Evolutionary conservation across 768 basidiomycete genomes (phyloP), one percentile per base, ranked within the genome.

Genomic region (Rubroboletus pulcherrimus): DNA sequence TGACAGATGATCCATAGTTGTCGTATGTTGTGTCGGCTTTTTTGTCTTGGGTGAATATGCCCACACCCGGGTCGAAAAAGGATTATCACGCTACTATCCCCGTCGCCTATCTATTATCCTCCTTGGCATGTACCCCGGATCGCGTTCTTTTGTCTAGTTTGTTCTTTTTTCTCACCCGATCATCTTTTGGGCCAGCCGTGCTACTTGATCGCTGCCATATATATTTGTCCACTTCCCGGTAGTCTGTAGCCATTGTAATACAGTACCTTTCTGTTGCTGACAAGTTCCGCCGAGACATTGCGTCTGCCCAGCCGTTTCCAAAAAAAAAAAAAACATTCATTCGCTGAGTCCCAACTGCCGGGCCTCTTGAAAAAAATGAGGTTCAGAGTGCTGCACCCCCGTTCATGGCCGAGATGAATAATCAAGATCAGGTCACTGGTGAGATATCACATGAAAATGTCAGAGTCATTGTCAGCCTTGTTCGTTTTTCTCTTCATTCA

Each of bases 1-100:
- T 98, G 95, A 91, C 91, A 24, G 94, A 97, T 73, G 93, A 96
- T 57, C 79, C 87, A 69, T 91, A 75, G 47, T 39, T 49, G 48
- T 31, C 33, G 31, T 47, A 29, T 24, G 24, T 24, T 24, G 24
- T 24, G 37, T 21, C 38, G 31, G 39, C n/a, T n/a, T n/a, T n/a
- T n/a, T n/a, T n/a, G n/a, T n/a, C 39, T 40, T 30, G 5, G 40
- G 10, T 21, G 30, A 39, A 49, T 43, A 54, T 60, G 26, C 46
- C 51, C 57, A 48, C 49, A 42, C 43, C 30, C 46, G 30, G 49
- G 9, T 30, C 31, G 24, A 24, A 24, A 24, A 24, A 49, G 44
- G 43, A 62, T 59, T 52, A 55, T 60, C 52, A 53, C 39, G 51
- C 12, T 49, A 49, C 26, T 31, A 17, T 58, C 51, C 43, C 37